Base-by-base conservation (phyloP, 352 stramenopile species). In the Porosira glacialis region DNA sequence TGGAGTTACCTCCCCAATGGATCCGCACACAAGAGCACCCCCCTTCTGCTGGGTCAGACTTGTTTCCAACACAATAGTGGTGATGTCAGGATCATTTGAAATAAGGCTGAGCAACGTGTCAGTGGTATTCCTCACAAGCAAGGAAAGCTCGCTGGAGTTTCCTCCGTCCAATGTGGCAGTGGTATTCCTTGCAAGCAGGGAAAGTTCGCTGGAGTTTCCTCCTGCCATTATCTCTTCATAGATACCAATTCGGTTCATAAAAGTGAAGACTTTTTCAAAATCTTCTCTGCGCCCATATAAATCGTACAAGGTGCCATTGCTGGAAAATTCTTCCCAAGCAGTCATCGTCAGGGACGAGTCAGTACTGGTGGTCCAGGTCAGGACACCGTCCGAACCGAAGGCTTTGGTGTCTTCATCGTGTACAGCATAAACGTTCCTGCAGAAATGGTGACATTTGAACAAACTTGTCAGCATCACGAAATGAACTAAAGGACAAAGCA, bases 21-120 rank as follows among this genome's bases (percentile, higher is more conserved):
- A 69, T 24, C 69, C 69, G 28, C 69, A 78, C 7, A 78, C 69
- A 0, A 78, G 41, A 19, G 68, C 69, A 13, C 69, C 69, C 13
- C 59, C 59, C 8, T 30, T 57, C 27, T 60, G 43, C 28, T 58
- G 13, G 10, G 31, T 31, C 2, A 55, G 28, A 48, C 72, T 39
- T 19, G 50, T 72, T 30, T 71, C 41, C 8, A 78, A 48, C 6
- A 68, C 49, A 5, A 68, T 26, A 8, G 47, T 28, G 6, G 68
- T 30, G 28, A 78, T 63, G 44, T 39, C 21, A 11, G 47, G 24
- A 43, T 78, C 59, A 36, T 72, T 78, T n/a, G 38, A 33, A 11
- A 78, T 72, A 8, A 6, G 19, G 1, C 48, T 13, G 35, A 63
- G 53, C 0, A 68, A 21, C 4, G 26, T 51, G 35, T 78, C 68